phyloP scores from a whole-genome alignment of 371 early-diverging fungal genomes.

The Mortierella sp. region DNA sequence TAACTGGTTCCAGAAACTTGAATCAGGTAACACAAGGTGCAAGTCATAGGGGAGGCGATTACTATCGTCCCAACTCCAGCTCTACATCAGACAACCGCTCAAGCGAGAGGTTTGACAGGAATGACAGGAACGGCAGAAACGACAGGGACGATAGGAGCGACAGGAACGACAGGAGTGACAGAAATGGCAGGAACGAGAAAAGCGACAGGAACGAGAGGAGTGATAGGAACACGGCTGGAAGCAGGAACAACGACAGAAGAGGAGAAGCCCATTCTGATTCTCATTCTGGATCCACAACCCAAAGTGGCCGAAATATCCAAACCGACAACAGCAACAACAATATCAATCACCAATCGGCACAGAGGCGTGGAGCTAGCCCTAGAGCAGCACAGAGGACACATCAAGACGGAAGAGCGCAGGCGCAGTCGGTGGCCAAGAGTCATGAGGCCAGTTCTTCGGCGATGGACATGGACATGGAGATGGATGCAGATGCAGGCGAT shows the following conservation, averaged over 20 bases:
- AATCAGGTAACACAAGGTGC: slow-evolving; percentile 4
- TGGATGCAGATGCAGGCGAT: slow-evolving; percentile 20
- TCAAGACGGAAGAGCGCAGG: slow-evolving; percentile 15
- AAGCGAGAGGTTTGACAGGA: slow-evolving; percentile 2
- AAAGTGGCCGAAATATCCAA: slow-evolving; percentile 2
- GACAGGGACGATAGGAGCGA: slow-evolving; percentile 4
- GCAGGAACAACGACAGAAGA: slow-evolving; percentile 5
- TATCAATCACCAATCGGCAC: slow-evolving; percentile 5
- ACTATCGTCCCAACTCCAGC: slow-evolving; percentile 5
- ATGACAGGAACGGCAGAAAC: slow-evolving; percentile 8
- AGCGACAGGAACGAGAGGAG: slow-evolving; percentile 4
- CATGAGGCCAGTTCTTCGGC: background rate
- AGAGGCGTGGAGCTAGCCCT: slow-evolving; percentile 1
- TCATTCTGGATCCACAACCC: background rate
- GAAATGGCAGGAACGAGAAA: slow-evolving; percentile 4
- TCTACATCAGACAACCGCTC: slow-evolving; percentile 1
- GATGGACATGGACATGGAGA: slow-evolving; percentile 29
- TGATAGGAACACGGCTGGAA: background rate
- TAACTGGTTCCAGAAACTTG: slow-evolving; percentile 5
- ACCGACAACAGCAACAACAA: slow-evolving; percentile 13
- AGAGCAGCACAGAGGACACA: slow-evolving; percentile 9
- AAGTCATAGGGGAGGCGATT: slow-evolving; percentile 26
- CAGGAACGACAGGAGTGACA: slow-evolving; percentile 11
- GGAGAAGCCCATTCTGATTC: background rate
- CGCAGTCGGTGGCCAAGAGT: background rate